Evolutionary conservation across 257 asterid genomes (phyloP).

Genomic region (Paulownia fortunei): DNA sequence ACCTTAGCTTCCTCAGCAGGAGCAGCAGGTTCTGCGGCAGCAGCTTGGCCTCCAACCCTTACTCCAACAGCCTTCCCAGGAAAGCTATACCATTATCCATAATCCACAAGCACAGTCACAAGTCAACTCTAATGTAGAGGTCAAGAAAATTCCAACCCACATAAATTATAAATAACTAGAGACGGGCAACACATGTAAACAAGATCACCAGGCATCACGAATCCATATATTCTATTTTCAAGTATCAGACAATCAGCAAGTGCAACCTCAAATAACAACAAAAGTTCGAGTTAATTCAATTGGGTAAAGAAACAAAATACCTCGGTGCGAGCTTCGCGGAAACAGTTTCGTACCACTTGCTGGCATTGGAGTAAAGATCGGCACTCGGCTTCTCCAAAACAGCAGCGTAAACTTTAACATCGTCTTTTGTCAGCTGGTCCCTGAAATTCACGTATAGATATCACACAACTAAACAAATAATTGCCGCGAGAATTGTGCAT

Average conservation of each 20-base stretch:
- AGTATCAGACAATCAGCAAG: not conserved
- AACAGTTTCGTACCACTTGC: conserved; percentile 76
- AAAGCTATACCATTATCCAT: conserved; percentile 49
- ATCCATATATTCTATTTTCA: not conserved
- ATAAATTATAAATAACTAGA: not conserved
- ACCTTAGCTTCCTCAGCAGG: conserved; percentile 63
- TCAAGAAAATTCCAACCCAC: not conserved
- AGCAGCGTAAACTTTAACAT: conserved; percentile 74
- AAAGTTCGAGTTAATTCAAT: not conserved
- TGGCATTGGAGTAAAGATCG: conserved; percentile 75
- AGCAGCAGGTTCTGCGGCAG: conserved; percentile 57
- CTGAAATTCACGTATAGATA: conserved; percentile 44
- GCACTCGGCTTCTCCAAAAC: conserved; percentile 58
- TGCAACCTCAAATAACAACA: not conserved
- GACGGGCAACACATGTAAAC: not conserved
- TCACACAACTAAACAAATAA: not conserved
- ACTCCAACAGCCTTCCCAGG: conserved; percentile 95
- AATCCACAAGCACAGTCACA: conserved; percentile 1
- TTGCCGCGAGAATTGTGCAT: not conserved
- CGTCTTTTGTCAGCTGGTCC: conserved; percentile 68
- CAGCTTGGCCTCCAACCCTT: conserved; percentile 58
- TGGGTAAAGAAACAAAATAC: conserved; percentile 32
- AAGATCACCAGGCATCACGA: not conserved
- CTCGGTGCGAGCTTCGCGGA: conserved; percentile 66
- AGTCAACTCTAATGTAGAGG: not conserved